Conservation (phyloP, 805 yeast species). For the Suhomyces tanzawaensis region DNA sequence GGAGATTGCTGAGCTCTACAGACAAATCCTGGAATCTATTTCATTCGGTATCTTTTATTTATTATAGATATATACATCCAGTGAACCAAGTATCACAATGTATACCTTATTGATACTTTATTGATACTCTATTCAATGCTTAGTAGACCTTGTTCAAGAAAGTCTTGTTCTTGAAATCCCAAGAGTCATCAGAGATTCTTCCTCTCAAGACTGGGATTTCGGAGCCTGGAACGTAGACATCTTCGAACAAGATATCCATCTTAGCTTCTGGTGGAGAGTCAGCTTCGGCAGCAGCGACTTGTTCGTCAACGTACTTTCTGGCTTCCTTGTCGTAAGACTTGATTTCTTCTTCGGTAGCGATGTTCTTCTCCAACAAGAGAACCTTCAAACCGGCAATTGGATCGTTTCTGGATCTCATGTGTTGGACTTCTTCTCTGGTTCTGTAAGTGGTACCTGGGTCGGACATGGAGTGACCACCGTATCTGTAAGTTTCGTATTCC, state of each 20-base stretch:
- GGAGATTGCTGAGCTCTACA: too few relatives aligned
- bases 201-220: slow-evolving; percentile 94
- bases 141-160: slow-evolving; percentile 48
- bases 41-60: too few relatives aligned
- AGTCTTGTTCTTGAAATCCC: slow-evolving; percentile 64
- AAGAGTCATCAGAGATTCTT: slow-evolving; percentile 92
- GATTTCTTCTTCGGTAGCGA: slow-evolving; percentile 93
- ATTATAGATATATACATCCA: too few relatives aligned
- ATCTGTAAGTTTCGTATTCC: slow-evolving; percentile 98
- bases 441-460: slow-evolving; percentile 99
- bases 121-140: slow-evolving; percentile 4
- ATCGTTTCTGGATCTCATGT: slow-evolving; percentile 98
- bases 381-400: slow-evolving; percentile 96
- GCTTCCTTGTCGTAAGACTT: slow-evolving; percentile 94
- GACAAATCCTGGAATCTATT: too few relatives aligned
- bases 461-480: slow-evolving; percentile 99
- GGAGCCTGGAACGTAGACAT: slow-evolving; percentile 91
- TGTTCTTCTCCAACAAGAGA: slow-evolving; percentile 72
- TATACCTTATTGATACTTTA: neutral
- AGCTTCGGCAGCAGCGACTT: slow-evolving; percentile 89
- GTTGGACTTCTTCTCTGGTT: slow-evolving; percentile 99
- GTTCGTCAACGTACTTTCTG: slow-evolving; percentile 92
- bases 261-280: slow-evolving; percentile 95
- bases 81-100: too few relatives aligned
- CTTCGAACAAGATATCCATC: slow-evolving; percentile 92